Evolutionary conservation across 1,284 basidiomycete genomes (phyloP).

Genomic region (Cryptococcus sp.): DNA sequence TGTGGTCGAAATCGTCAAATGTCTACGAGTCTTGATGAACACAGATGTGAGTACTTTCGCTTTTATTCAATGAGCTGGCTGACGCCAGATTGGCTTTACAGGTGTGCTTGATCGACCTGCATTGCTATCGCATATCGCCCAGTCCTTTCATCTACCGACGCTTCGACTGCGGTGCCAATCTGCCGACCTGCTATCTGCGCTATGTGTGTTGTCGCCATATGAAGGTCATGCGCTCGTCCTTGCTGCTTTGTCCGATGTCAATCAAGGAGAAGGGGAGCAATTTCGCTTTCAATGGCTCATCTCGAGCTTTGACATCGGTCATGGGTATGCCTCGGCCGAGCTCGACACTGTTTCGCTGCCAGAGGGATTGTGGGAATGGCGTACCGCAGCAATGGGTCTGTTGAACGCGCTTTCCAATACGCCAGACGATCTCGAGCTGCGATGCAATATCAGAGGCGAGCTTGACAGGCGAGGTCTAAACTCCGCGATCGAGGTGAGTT

Average conservation of each 20-base stretch:
- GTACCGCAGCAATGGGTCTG: slow-evolving; percentile 67
- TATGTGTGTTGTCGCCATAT: slow-evolving; percentile 66
- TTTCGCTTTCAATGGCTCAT: slow-evolving; percentile 78
- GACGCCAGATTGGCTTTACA: slow-evolving; percentile 59
- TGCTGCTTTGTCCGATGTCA: slow-evolving; percentile 71
- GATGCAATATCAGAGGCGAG: slow-evolving; percentile 72
- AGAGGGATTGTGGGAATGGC: slow-evolving; percentile 70
- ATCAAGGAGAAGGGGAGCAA: slow-evolving; percentile 65
- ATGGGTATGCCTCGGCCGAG: slow-evolving; percentile 11
- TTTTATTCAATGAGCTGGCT: neutral
- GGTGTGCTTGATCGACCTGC: slow-evolving; percentile 61
- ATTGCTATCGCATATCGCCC: slow-evolving; percentile 67
- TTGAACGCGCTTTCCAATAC: slow-evolving; percentile 75
- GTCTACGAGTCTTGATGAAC: slow-evolving; percentile 74
- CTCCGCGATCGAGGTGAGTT: slow-evolving; percentile 66
- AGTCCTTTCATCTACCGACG: slow-evolving; percentile 59
- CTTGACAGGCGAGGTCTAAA: slow-evolving; percentile 72
- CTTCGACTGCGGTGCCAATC: slow-evolving; percentile 66
- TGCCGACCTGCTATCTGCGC: slow-evolving; percentile 73
- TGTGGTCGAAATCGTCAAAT: slow-evolving; percentile 68
- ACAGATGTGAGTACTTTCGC: slow-evolving; percentile 60
- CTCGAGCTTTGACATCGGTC: slow-evolving; percentile 52
- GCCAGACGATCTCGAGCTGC: slow-evolving; percentile 69
- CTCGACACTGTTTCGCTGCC: slow-evolving; percentile 47
- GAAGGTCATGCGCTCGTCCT: slow-evolving; percentile 71